Evolutionary conservation across 2,329 filamentous ascomycete species (phyloP), one percentile per base, ranked within the genome.

Genomic region (Colletotrichum lupini): DNA sequence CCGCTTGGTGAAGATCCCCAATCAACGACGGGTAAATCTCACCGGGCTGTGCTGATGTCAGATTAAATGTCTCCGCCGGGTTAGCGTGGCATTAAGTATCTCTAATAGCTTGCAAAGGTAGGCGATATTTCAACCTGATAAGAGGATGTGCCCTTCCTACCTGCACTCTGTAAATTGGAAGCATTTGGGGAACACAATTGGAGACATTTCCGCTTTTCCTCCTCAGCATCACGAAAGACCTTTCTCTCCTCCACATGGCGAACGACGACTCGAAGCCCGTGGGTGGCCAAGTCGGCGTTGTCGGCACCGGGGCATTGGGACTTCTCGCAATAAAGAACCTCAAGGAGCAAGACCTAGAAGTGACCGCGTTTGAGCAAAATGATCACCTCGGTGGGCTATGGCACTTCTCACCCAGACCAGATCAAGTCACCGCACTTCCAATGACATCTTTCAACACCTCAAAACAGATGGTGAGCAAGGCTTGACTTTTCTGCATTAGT

Each of bases 231-330:
- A n/a, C 11, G 1, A 35, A 30, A n/a, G 12, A 35, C 24, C 2
- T 35, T 28, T 2, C 5, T 8, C 19, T n/a, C 19, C 8, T 9
- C 3, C 16, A 58, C 11, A 58, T 58, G 56, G n/a, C 28, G 19
- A 22, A 30, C 19, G 2, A 24, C 32, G 9, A 3, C 2, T 56
- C 62, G 14, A 32, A 32, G 19, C 9, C 32, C 7, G 24, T 67
- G 1, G 77, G 78, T 12, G 70, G 71, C 4, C 74, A 78, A 56
- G 77, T 81, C 12, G 80, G 79, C 22, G 77, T 82, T 7, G 66
- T 82, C 16, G 75, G 75, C 1, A 59, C 61, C 9, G 74, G 75
- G 4, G 53, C 66, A 22, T 32, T 76, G 5, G 75, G 75, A 4
- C 52, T 76, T n/a, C 55, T 72, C 11, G 70, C 75, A 7, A 7